phyloP scores from a whole-genome alignment of 2,329 filamentous ascomycete genomes.

The Aspergillus phoenicis region DNA sequence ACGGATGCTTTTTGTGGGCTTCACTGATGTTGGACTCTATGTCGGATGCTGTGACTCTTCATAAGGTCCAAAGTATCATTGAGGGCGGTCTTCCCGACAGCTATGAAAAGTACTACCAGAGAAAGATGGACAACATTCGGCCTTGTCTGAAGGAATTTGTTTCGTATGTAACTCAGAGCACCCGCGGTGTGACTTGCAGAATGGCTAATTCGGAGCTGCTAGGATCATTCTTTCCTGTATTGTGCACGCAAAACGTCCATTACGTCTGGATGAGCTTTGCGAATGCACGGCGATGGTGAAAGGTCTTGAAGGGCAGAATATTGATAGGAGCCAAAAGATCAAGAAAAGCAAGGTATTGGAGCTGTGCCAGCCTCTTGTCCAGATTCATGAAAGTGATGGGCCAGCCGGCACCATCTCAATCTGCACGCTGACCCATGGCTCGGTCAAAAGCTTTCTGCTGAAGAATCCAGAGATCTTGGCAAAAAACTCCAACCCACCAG shows the following conservation, averaged over 20 bases:
- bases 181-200: not conserved
- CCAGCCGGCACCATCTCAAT: not conserved
- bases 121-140: conserved; percentile 5
- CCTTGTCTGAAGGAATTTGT: not conserved
- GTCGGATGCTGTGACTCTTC: conserved; percentile 2
- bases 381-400: not conserved
- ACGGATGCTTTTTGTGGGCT: conserved; percentile 8
- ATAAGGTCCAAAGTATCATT: not conserved
- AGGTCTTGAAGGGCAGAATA: not conserved
- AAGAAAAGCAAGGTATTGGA: not conserved
- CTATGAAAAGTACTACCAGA: conserved; percentile 5
- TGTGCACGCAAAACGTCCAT: conserved; percentile 1
- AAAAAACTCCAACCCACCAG: not conserved
- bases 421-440: not conserved
- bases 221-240: conserved; percentile 3
- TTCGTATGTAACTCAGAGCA: not conserved
- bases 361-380: conserved; percentile 6
- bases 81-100: not conserved
- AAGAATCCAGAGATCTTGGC: conserved; percentile 9
- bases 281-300: conserved; percentile 4
- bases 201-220: not conserved
- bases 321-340: not conserved
- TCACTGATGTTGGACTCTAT: conserved; percentile 3
- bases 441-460: conserved; percentile 6
- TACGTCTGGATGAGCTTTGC: conserved; percentile 4